Percentiles rank a stretch among this genome's conserved stretches.
phyloP scores from a whole-genome alignment of 2,329 filamentous ascomycete genomes.

The Clonostachys byssicola region DNA sequence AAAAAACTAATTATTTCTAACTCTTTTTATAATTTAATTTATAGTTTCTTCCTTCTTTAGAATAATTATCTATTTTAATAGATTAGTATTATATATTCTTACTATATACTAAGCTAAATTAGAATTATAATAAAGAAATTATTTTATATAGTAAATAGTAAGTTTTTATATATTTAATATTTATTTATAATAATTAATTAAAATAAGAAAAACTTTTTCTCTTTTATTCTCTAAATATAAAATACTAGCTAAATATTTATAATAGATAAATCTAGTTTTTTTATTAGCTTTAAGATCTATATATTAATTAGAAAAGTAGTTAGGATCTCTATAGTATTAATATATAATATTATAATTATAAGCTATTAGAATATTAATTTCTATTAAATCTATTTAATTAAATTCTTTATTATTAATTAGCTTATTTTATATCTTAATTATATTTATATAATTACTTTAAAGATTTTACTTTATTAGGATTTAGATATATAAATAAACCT shows the following conservation, averaged over 20 bases:
- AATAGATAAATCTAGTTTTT: background rate
- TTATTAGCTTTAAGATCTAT: background rate
- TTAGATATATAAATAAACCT: background rate
- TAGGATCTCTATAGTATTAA: background rate
- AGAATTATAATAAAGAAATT: background rate
- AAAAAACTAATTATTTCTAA: no score
- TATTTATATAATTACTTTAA: background rate
- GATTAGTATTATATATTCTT: no score
- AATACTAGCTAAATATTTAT: background rate
- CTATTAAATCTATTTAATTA: background rate
- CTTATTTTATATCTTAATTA: background rate
- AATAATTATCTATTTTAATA: no score
- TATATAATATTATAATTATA: background rate
- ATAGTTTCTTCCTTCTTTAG: background rate
- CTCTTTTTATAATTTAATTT: no score
- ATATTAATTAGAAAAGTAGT: background rate
- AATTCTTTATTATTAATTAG: background rate
- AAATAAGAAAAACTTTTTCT: background rate
- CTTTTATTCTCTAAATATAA: background rate
- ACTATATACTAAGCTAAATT: no score
- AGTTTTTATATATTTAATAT: background rate
- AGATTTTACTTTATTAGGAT: background rate
- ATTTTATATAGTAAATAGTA: background rate
- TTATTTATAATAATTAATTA: slow-evolving; percentile 2
- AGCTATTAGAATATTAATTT: background rate